These are phyloP conservation scores for Torulaspora franciscae DNA, from an alignment of 805 yeast genomes.

Conservation along the genomic window DNA sequence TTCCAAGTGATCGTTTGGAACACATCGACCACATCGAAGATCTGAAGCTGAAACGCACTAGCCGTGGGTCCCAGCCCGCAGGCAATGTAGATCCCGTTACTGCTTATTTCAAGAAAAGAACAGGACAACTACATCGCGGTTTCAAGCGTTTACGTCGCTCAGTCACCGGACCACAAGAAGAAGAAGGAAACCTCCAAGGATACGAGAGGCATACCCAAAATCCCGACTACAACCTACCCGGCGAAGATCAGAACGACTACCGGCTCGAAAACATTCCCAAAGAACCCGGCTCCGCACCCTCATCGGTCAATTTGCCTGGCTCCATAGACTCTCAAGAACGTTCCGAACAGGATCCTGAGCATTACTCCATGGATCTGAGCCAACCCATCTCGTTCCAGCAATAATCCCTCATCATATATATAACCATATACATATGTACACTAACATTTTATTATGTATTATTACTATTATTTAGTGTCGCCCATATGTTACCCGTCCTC, in stretches of 20 bases:
- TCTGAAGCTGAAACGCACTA: constrained; percentile 17
- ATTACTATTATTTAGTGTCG: not conserved
- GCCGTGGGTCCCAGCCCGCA: constrained; percentile 2
- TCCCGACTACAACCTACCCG: constrained; percentile 4
- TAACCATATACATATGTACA: not conserved
- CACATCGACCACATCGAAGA: constrained; percentile 57
- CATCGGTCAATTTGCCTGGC: not conserved
- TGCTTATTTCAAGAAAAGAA: constrained; percentile 24
- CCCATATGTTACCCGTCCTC: not conserved
- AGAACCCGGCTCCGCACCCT: constrained; percentile 1
- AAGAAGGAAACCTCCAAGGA: constrained; percentile 5
- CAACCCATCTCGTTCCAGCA: constrained; percentile 3
- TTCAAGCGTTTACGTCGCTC: constrained; percentile 3
- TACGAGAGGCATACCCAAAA: constrained; percentile 4
- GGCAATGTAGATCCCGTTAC: constrained; percentile 29
- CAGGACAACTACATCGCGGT: constrained; percentile 6
- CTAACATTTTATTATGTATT: not conserved
- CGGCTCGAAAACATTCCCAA: not conserved
- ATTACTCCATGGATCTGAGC: not conserved
- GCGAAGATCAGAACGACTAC: not conserved
- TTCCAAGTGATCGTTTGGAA: constrained; percentile 65
- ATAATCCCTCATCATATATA: not conserved
- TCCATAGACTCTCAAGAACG: constrained; percentile 1
- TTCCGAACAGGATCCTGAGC: not conserved
- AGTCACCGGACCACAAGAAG: constrained; percentile 7